A percentile compares a stretch with the other conserved stretches of the same genome.
Conservation (phyloP, 495 filamentous ascomycete genomes). For the Xylaria flabelliformis region DNA sequence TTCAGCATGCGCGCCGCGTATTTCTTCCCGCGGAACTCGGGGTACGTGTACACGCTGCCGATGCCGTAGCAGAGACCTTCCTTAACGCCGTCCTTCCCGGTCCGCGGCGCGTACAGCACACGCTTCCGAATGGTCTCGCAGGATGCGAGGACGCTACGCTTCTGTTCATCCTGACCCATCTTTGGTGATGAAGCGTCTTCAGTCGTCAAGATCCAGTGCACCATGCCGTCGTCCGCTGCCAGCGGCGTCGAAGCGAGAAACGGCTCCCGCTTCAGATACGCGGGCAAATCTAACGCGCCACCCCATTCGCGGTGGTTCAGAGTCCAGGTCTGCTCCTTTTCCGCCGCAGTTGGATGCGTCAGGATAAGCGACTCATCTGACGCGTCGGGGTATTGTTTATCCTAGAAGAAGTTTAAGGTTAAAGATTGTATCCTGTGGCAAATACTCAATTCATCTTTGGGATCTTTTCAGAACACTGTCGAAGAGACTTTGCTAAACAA, state of each 20-base stretch:
- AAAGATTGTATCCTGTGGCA: background rate
- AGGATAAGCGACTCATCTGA: constrained; percentile 68
- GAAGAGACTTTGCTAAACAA: background rate
- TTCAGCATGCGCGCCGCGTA: constrained; percentile 73
- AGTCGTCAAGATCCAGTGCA: constrained; percentile 81
- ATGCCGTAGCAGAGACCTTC: constrained; percentile 80
- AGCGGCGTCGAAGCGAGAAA: constrained; percentile 70
- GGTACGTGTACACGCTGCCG: constrained; percentile 84
- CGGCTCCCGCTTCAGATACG: constrained; percentile 81
- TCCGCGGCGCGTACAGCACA: constrained; percentile 56
- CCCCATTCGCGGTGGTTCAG: constrained; percentile 78
- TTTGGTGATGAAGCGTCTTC: background rate
- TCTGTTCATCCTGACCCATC: constrained; percentile 29
- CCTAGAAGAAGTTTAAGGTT: background rate
- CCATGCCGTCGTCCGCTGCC: constrained; percentile 75
- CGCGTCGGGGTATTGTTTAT: constrained; percentile 58
- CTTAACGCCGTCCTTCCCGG: constrained; percentile 49
- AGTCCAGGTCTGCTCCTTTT: constrained; percentile 67
- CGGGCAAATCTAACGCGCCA: constrained; percentile 64
- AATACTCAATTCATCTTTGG: background rate
- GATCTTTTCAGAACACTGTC: background rate
- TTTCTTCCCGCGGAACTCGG: constrained; percentile 72
- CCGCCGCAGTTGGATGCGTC: constrained; percentile 68
- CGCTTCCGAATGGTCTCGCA: constrained; percentile 86
- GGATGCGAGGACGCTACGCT: constrained; percentile 72